Percentiles rank a stretch among this genome's conserved stretches.
These are phyloP conservation scores for Candida pini DNA, from an alignment of 805 yeast genomes.

Conservation along the genomic window DNA sequence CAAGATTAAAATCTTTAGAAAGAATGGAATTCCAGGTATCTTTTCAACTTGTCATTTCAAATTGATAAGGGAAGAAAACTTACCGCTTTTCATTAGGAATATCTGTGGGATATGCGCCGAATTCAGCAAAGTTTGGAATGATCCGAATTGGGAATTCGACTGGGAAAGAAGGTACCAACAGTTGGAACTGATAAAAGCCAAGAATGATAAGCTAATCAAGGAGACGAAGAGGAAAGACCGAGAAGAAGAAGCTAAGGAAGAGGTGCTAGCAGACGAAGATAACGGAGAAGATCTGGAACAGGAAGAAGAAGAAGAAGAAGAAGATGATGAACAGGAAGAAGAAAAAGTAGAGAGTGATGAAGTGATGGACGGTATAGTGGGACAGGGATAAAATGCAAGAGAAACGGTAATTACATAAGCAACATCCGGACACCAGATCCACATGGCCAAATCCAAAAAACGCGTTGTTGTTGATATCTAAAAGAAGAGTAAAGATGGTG, in stretches of 20 bases:
- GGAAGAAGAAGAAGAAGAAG: background rate
- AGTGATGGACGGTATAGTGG: too few species aligned
- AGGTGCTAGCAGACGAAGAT: background rate
- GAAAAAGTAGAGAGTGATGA: too few species aligned
- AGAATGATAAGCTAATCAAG: constrained; percentile 6
- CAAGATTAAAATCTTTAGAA: constrained; percentile 58
- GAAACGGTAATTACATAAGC: too few species aligned
- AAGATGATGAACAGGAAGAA: constrained; percentile 1
- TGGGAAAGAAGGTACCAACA: constrained; percentile 68
- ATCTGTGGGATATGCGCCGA: constrained; percentile 60
- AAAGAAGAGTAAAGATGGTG: too few species aligned
- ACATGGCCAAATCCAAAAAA: too few species aligned
- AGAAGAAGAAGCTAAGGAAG: background rate
- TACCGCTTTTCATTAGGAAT: constrained; percentile 63
- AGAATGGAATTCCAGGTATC: constrained; percentile 69
- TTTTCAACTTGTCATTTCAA: constrained; percentile 75
- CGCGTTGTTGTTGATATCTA: too few species aligned
- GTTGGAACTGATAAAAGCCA: constrained; percentile 26
- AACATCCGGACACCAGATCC: too few species aligned
- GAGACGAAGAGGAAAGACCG: background rate
- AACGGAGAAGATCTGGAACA: background rate
- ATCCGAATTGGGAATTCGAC: constrained; percentile 50
- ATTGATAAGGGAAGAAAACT: constrained; percentile 51
- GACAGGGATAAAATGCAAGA: too few species aligned
- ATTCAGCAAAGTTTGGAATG: constrained; percentile 73